Evolutionary conservation across 2,329 filamentous ascomycete genomes (phyloP).

Genomic region (Paraconiothyrium brasiliense): DNA sequence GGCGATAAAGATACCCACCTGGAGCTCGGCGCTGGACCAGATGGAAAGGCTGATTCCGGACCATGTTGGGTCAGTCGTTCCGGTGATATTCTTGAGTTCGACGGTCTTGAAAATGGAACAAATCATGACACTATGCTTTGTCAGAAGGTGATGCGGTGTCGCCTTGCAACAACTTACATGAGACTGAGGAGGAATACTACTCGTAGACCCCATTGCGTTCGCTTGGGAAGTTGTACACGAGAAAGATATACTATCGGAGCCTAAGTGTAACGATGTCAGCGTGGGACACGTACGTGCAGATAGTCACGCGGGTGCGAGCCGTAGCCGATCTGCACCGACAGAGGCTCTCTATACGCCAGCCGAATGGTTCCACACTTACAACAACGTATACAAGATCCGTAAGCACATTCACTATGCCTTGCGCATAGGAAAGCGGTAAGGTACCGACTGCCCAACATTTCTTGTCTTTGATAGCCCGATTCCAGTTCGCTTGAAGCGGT

Average conservation of each 20-base stretch:
- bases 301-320: too few relatives aligned
- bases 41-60: slow-evolving; percentile 36
- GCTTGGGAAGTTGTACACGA: slow-evolving; percentile 32
- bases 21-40: slow-evolving; percentile 35
- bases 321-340: too few relatives aligned
- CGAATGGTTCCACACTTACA: slow-evolving; percentile 15
- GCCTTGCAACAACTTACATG: slow-evolving; percentile 27
- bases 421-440: slow-evolving; percentile 34
- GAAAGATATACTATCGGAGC: slow-evolving; percentile 41
- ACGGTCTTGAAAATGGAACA: slow-evolving; percentile 42
- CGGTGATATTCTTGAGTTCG: slow-evolving; percentile 32
- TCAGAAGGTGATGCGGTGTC: neutral
- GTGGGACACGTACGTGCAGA: slow-evolving; percentile 17
- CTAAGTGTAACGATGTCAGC: slow-evolving; percentile 42
- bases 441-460: slow-evolving; percentile 36
- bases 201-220: slow-evolving; percentile 41
- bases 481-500: slow-evolving; percentile 41
- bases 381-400: slow-evolving; percentile 42
- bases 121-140: slow-evolving; percentile 32
- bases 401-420: slow-evolving; percentile 39
- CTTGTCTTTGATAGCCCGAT: slow-evolving; percentile 25
- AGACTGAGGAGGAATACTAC: slow-evolving; percentile 41
- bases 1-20: slow-evolving; percentile 22
- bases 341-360: too few relatives aligned
- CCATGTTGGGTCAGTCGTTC: slow-evolving; percentile 37